Percentiles rank a stretch among this genome's conserved stretches.
Evolutionary conservation across 164 flowering plant species (phyloP).

Genomic region (Taxillus chinensis): DNA sequence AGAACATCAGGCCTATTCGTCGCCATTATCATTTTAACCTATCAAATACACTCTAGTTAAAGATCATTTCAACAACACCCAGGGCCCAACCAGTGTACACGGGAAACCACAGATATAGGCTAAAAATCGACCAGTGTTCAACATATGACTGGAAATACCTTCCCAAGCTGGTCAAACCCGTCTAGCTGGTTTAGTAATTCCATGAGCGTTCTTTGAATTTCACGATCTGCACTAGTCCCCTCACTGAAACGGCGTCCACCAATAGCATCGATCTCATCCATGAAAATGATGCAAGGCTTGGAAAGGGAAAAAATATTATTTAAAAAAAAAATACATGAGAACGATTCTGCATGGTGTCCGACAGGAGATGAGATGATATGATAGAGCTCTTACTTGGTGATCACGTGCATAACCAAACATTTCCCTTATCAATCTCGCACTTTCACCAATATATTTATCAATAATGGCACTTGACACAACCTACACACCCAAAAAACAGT

Average conservation of each 20-base stretch:
- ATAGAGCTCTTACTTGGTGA: conserved; percentile 58
- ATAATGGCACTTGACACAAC: conserved; percentile 95
- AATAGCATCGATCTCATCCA: conserved; percentile 99
- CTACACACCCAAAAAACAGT: conserved; percentile 21
- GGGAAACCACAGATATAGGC: too few species aligned
- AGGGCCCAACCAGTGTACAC: background rate
- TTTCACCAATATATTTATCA: conserved; percentile 91
- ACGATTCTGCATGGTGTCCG: too few species aligned
- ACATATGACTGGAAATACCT: conserved; percentile 32
- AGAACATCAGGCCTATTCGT: conserved; percentile 94
- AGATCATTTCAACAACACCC: background rate
- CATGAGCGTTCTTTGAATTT: conserved; percentile 90
- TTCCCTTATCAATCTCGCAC: conserved; percentile 89
- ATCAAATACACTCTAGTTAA: background rate
- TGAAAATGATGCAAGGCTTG: conserved; percentile 93
- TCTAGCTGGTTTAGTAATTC: conserved; percentile 95
- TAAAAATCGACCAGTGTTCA: background rate
- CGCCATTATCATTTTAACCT: conserved; percentile 99
- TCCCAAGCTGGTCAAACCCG: conserved; percentile 90
- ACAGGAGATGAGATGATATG: background rate
- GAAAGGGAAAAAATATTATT: conserved; percentile 10
- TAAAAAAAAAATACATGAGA: background rate
- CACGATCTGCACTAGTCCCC: conserved; percentile 96
- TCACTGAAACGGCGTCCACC: conserved; percentile 94
- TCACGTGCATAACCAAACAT: conserved; percentile 97